Base-by-base conservation (phyloP, 371 early-diverging fungal genomes). In the Circinella umbellata region DNA sequence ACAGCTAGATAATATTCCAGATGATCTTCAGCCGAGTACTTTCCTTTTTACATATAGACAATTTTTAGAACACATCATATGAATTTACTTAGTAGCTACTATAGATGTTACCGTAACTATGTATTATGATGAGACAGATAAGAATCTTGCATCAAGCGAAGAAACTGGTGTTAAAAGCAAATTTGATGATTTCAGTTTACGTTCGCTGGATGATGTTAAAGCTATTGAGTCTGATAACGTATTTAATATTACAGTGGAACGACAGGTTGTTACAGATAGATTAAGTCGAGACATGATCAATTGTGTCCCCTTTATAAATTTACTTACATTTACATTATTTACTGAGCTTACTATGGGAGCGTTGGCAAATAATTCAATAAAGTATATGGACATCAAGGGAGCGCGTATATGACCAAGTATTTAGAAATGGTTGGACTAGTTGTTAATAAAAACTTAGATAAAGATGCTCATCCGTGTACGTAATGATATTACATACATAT, bases 271-370 rank as follows among this genome's bases (percentile, higher is more conserved):
- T 53, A 81, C 81, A 54, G 93, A 94, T 66, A 90, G 90, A 55
- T 74, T 83, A 75, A 91, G 91, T 84, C 91, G 89, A 71, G 93
- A 91, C 55, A 80, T 89, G 27, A 91, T 94, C 86, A 94, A 94
- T 83, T 83, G 85, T 46, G 76, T 89, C 42, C 83, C 92, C 18
- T 93, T 86, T 69, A 76, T 85, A 49, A 39, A 69, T 61, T 90
- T 91, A 64, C 77, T 75, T 61, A 88, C 89, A 20, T 93, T 94
- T 9, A 60, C 89, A 0, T 72, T 92, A 39, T 82, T 87, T 67
- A 89, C 92, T 1, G 85, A 89, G 15, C 61, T 89, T 61, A 81
- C 89, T 9, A 82, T 80, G 65, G 91, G 89, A 17, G 69, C 76
- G 18, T 73, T 82, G n/a, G 76, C 88, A 9, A 74, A 75, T 37